Conservation (phyloP, 73 alveolate species). For the Tetrahymena elliotti region DNA sequence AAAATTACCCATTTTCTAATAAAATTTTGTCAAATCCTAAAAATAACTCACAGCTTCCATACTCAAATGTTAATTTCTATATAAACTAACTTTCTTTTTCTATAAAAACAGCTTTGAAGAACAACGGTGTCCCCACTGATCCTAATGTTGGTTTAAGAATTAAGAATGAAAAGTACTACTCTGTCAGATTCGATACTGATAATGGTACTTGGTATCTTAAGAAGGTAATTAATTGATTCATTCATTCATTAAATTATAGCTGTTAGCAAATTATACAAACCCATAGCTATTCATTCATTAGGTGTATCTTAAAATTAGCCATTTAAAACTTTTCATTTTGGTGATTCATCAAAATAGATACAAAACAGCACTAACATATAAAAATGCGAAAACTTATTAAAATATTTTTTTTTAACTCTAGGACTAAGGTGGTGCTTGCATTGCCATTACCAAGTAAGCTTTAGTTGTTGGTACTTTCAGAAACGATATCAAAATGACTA, state of each 20-base stretch:
- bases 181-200: not conserved
- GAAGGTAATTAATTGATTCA: not conserved
- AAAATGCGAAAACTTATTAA: not conserved
- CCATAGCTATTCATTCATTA: not conserved
- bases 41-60: not conserved
- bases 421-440: slow-evolving; percentile 1
- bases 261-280: not conserved
- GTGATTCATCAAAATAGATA: not conserved
- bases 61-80: too few species aligned
- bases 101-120: not conserved
- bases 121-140: not conserved
- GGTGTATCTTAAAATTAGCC: not conserved
- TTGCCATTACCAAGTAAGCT: not conserved
- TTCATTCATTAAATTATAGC: too few species aligned
- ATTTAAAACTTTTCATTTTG: too few species aligned
- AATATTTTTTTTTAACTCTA: not conserved
- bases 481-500: not conserved
- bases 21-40: not conserved
- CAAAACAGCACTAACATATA: not conserved
- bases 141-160: not conserved
- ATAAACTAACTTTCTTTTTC: not conserved
- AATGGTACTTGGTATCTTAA: not conserved
- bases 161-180: not conserved
- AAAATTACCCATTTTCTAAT: not conserved
- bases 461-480: not conserved